Conservation (phyloP, 1,139 yeast species). For the Candida sp. region DNA sequence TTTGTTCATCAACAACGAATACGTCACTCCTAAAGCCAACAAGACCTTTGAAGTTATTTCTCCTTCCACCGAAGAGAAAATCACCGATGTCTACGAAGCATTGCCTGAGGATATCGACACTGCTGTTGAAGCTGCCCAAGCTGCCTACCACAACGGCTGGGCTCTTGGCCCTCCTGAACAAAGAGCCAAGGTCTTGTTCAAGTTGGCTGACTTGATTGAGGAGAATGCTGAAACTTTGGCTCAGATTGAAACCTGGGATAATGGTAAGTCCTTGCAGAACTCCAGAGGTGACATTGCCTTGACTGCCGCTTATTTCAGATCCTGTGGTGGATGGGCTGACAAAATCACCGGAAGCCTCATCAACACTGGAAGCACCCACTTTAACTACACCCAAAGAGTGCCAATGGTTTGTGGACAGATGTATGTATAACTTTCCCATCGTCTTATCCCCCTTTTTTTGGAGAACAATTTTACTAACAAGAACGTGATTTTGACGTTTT, state of each 20-base stretch:
- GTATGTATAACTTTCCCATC: neutral
- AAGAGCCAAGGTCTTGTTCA: slow-evolving; percentile 57
- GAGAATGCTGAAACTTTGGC: slow-evolving; percentile 62
- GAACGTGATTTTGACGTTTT: neutral
- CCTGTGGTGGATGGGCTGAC: slow-evolving; percentile 88
- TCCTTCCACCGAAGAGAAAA: slow-evolving; percentile 71
- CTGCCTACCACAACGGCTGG: slow-evolving; percentile 55
- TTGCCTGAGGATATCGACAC: slow-evolving; percentile 68
- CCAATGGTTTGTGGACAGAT: slow-evolving; percentile 83
- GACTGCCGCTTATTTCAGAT: slow-evolving; percentile 64
- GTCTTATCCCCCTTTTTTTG: neutral
- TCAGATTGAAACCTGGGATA: slow-evolving; percentile 76
- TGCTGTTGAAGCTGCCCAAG: slow-evolving; percentile 82
- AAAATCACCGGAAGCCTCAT: slow-evolving; percentile 72
- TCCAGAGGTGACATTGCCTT: slow-evolving; percentile 62
- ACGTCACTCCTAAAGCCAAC: slow-evolving; percentile 42
- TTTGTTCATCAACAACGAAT: slow-evolving; percentile 71
- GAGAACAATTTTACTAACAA: neutral
- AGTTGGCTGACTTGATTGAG: slow-evolving; percentile 68
- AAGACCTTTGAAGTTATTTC: slow-evolving; percentile 62
- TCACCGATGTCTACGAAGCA: slow-evolving; percentile 73
- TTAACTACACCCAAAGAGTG: slow-evolving; percentile 64
- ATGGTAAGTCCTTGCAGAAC: slow-evolving; percentile 73
- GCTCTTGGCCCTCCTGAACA: slow-evolving; percentile 43
- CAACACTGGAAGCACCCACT: slow-evolving; percentile 62